phyloP scores from a whole-genome alignment of 83 land plant species.

The Thuja plicata region DNA sequence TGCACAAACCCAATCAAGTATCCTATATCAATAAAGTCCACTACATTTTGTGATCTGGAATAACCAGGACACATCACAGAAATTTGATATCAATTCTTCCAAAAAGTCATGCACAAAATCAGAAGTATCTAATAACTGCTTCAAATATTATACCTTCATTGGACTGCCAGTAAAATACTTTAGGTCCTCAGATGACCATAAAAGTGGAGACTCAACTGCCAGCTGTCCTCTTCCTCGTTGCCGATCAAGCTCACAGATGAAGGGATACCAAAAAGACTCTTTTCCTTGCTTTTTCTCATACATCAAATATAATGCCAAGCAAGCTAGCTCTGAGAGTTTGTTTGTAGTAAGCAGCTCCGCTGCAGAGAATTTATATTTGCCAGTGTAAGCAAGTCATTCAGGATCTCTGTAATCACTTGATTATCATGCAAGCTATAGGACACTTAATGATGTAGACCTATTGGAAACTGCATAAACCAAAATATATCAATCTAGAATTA shows the following conservation, averaged over 20 bases:
- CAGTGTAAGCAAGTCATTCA: not conserved
- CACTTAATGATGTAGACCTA: not conserved
- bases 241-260: constrained; percentile 95
- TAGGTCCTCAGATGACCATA: constrained; percentile 88
- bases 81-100: not conserved
- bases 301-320: constrained; percentile 96
- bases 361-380: constrained; percentile 32
- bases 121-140: constrained; percentile 7
- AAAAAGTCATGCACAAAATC: constrained; percentile 5
- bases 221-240: constrained; percentile 97
- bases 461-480: not conserved
- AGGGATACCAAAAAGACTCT: constrained; percentile 93
- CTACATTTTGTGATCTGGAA: not conserved
- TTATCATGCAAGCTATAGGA: not conserved
- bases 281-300: constrained; percentile 99
- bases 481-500: not conserved
- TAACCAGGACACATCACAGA: not conserved
- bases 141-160: constrained; percentile 65
- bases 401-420: not conserved
- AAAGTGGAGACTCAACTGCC: constrained; percentile 94
- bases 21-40: not conserved
- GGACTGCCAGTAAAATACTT: constrained; percentile 88
- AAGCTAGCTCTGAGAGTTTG: constrained; percentile 95
- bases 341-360: constrained; percentile 96
- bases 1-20: constrained; percentile 15